A percentile compares a stretch with the other conserved stretches of the same genome.
phyloP scores from a whole-genome alignment of 2,329 filamentous ascomycete species.

The Arthrobotrys iridis region DNA sequence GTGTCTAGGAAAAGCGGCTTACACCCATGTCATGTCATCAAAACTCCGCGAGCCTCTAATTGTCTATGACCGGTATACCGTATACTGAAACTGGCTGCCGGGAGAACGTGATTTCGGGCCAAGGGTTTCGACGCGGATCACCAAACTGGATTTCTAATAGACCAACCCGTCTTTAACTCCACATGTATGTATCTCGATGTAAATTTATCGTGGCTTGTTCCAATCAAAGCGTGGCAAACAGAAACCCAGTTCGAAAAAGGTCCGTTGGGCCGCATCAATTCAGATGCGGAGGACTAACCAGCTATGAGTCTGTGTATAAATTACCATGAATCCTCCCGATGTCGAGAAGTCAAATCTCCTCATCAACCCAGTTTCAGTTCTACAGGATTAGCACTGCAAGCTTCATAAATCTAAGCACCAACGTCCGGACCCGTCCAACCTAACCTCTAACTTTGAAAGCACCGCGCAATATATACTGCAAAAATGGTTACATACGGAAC shows the following conservation, averaged over 20 bases:
- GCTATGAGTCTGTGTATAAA: background rate
- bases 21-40: background rate
- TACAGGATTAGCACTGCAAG: too few species aligned
- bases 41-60: too few species aligned
- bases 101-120: background rate
- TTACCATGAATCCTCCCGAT: background rate
- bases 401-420: background rate
- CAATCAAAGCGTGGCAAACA: background rate
- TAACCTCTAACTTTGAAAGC: background rate
- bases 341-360: background rate
- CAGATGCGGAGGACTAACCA: background rate
- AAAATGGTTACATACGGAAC: conserved; percentile 49
- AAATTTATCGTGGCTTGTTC: too few species aligned
- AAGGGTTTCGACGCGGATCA: background rate
- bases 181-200: too few species aligned
- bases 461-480: background rate
- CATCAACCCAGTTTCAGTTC: background rate
- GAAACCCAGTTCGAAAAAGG: background rate
- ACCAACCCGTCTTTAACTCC: background rate
- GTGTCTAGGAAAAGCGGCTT: too few species aligned
- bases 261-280: background rate
- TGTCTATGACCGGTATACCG: too few species aligned
- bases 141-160: conserved; percentile 1
- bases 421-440: too few species aligned
- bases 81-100: background rate